Evolutionary conservation across 768 basidiomycete genomes (phyloP).

Genomic region (Amylocystis lapponica): DNA sequence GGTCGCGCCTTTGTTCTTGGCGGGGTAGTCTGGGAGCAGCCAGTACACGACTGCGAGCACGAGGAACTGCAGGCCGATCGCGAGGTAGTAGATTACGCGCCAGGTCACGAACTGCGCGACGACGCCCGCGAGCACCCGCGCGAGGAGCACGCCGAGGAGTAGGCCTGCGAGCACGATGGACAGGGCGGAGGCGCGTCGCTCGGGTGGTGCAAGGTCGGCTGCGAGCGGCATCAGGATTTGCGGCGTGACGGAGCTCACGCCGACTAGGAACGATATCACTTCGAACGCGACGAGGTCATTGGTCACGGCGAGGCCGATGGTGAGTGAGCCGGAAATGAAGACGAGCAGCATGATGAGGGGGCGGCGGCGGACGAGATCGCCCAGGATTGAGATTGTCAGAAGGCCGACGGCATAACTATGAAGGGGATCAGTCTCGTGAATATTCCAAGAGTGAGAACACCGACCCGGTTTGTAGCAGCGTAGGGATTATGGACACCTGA

Average conservation of each 20-base stretch:
- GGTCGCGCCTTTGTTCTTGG: conserved; percentile 58
- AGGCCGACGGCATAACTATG: conserved; percentile 24
- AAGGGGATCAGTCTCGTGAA: background rate
- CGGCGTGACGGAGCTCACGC: conserved; percentile 63
- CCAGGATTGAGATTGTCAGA: conserved; percentile 72
- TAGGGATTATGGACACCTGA: conserved; percentile 47
- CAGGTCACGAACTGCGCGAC: conserved; percentile 69
- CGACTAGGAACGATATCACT: conserved; percentile 63
- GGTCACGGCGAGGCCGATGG: conserved; percentile 69
- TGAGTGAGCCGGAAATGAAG: conserved; percentile 46
- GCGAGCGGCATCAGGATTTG: conserved; percentile 73
- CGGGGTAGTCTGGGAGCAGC: conserved; percentile 78
- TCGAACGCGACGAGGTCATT: conserved; percentile 55
- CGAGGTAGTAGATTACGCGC: conserved; percentile 73
- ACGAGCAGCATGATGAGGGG: conserved; percentile 61
- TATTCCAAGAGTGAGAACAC: conserved; percentile 2
- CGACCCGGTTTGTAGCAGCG: conserved; percentile 64
- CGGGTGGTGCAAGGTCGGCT: conserved; percentile 75
- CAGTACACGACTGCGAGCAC: conserved; percentile 57
- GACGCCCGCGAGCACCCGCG: conserved; percentile 69
- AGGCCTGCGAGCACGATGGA: conserved; percentile 64
- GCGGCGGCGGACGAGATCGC: conserved; percentile 75
- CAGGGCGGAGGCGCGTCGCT: conserved; percentile 67
- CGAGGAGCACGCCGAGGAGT: conserved; percentile 67
- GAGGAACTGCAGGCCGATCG: conserved; percentile 61